phyloP scores from a whole-genome alignment of 2,329 filamentous ascomycete species.

The Tolypocladium endophyticum region DNA sequence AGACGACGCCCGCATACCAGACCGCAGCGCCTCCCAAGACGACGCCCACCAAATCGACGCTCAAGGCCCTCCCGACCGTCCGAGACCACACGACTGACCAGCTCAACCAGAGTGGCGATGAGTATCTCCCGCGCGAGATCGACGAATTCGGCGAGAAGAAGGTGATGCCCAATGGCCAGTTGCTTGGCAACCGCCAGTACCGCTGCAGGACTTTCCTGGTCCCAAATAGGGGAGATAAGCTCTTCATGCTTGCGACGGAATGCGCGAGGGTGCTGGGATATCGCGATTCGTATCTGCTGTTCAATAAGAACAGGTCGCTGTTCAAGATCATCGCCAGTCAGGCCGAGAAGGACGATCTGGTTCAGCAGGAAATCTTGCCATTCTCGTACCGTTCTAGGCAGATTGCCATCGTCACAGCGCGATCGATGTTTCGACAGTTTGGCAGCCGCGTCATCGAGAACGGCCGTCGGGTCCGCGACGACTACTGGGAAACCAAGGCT shows the following conservation, averaged over 20 bases:
- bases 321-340: conserved; percentile 98
- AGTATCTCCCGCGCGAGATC: conserved; percentile 87
- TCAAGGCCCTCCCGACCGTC: conserved; percentile 92
- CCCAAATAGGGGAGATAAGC: conserved; percentile 78
- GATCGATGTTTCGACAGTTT: conserved; percentile 98
- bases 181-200: conserved; percentile 76
- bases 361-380: conserved; percentile 86
- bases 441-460: conserved; percentile 87
- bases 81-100: conserved; percentile 96
- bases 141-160: conserved; percentile 94
- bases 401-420: conserved; percentile 94
- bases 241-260: conserved; percentile 98
- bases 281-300: conserved; percentile 92
- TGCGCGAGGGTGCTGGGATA: conserved; percentile 91
- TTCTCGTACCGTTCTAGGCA: conserved; percentile 98
- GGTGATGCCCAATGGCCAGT: conserved; percentile 72
- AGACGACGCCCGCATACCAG: conserved; percentile 29
- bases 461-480: conserved; percentile 83
- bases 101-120: conserved; percentile 77
- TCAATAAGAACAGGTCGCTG: conserved; percentile 95
- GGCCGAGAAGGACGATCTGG: conserved; percentile 90
- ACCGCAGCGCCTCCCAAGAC: conserved; percentile 59
- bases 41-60: conserved; percentile 69
- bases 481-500: conserved; percentile 98
- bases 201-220: conserved; percentile 90